Evolutionary conservation across 2,329 filamentous ascomycete species (phyloP), one percentile per base, ranked within the genome.

Genomic region (Chalara sp.): DNA sequence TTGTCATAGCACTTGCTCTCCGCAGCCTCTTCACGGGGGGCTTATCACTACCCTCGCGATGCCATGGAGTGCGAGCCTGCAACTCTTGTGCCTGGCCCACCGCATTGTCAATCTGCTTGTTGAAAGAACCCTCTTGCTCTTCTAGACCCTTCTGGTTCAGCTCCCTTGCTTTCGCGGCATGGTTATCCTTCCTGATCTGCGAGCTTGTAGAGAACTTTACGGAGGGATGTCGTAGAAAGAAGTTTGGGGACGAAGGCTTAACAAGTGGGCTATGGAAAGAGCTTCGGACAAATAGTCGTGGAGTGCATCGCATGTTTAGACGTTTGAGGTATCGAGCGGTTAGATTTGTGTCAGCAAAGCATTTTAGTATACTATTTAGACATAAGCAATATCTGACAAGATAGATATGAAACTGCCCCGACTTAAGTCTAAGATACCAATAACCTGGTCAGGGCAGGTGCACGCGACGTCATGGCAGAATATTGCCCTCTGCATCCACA

Each of bases 61-160:
- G 80, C 84, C 84, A 87, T 58, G 84, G 84, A 33, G 81, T 76
- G 46, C 79, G 72, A 46, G 78, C 70, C 55, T 84, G 82, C 53
- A 76, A 75, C 46, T 76, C 69, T 60, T 79, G 79, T 44, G 74
- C 73, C 51, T 69, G 54, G 8, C 60, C 61, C 49, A 65, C 62
- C 7, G 58, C 60, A 53, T 70, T 63, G 44, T 71, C 68, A 35
- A 63, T 54, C 2, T 69, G 68, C 4, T 64, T 64, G 48, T 66
- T 62, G 39, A 67, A 66, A 13, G 60, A 64, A 40, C 65, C 64
- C 43, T 68, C 68, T 2, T 67, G 58, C 13, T 62, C 61, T 13
- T 68, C 64, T 12, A 55, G 13, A 2, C 50, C 53, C 44, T 62
- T 63, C 40, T 61, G 51, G 39, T 58, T 58, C 32, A 59, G 4